These are phyloP conservation scores for Aristolochia fimbriata DNA, from an alignment of 164 flowering plant genomes.

Conservation along the genomic window DNA sequence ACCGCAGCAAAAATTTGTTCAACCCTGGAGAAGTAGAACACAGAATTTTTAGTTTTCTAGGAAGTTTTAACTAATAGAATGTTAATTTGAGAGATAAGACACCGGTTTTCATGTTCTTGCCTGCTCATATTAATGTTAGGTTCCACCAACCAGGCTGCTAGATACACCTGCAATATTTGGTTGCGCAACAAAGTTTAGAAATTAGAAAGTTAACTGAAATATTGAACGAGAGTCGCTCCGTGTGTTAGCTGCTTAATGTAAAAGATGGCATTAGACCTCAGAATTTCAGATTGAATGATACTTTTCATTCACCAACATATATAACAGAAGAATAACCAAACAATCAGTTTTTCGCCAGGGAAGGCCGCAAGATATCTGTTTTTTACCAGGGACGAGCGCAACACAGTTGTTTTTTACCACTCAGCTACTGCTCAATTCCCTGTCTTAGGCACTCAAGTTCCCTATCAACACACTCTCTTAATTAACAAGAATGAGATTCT, in stretches of 20 bases:
- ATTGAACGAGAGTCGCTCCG: no score
- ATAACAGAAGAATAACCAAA: not conserved
- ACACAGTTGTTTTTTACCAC: no score
- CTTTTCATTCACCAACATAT: not conserved
- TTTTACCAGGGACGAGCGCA: no score
- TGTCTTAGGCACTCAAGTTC: no score
- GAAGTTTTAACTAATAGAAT: not conserved
- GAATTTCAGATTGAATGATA: no score
- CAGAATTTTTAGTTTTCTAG: not conserved
- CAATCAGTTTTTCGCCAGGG: not conserved
- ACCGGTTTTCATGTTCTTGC: not conserved
- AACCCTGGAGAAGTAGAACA: constrained; percentile 24
- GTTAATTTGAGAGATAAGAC: not conserved
- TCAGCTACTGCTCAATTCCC: no score
- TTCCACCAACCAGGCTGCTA: not conserved
- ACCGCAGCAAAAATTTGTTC: constrained; percentile 36
- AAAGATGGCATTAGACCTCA: no score
- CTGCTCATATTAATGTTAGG: not conserved
- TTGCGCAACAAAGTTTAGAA: not conserved
- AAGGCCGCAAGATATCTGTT: no score
- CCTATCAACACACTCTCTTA: no score
- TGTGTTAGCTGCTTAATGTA: no score
- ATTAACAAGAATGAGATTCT: not conserved
- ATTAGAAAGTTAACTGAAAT: not conserved
- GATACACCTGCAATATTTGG: not conserved